Evolutionary conservation across 495 filamentous ascomycete genomes (phyloP).

Genomic region (Lophium mytilinum): DNA sequence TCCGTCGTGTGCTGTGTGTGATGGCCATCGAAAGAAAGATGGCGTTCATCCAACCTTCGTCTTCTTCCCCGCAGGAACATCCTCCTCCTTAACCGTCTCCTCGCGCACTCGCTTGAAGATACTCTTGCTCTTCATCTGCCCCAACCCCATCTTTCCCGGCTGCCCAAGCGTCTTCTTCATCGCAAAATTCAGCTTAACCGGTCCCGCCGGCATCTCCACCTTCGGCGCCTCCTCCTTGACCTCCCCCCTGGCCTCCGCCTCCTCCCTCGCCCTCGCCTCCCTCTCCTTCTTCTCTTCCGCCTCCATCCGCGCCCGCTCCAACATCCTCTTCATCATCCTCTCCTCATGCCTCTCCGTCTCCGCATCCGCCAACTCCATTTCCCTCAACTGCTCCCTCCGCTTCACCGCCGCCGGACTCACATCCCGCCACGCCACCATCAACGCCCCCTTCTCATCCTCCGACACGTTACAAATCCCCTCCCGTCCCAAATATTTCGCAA

Average conservation of each 20-base stretch:
- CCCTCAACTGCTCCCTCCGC: constrained; percentile 67
- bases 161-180: constrained; percentile 10
- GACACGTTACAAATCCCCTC: constrained; percentile 82
- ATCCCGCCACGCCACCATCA: constrained; percentile 86
- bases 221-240: neutral
- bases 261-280: constrained; percentile 8
- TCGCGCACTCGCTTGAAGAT: constrained; percentile 17
- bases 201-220: neutral
- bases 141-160: constrained; percentile 1
- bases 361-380: constrained; percentile 76
- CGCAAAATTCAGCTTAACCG: constrained; percentile 20
- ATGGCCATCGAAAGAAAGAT: too few species aligned
- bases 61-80: constrained; percentile 13
- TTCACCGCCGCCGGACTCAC: constrained; percentile 75
- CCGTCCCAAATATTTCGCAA: constrained; percentile 71
- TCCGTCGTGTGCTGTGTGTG: too few species aligned
- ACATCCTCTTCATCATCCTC: constrained; percentile 67
- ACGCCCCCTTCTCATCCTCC: constrained; percentile 74
- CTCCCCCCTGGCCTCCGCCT: neutral
- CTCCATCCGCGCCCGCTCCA: constrained; percentile 59
- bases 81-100: constrained; percentile 27
- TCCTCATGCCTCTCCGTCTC: constrained; percentile 88
- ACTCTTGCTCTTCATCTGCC: constrained; percentile 14
- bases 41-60: constrained; percentile 6
- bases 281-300: constrained; percentile 42